Evolutionary conservation across 306 rosid species (phyloP), one percentile per base, ranked within the genome.

Genomic region (Cucurbita maxima): DNA sequence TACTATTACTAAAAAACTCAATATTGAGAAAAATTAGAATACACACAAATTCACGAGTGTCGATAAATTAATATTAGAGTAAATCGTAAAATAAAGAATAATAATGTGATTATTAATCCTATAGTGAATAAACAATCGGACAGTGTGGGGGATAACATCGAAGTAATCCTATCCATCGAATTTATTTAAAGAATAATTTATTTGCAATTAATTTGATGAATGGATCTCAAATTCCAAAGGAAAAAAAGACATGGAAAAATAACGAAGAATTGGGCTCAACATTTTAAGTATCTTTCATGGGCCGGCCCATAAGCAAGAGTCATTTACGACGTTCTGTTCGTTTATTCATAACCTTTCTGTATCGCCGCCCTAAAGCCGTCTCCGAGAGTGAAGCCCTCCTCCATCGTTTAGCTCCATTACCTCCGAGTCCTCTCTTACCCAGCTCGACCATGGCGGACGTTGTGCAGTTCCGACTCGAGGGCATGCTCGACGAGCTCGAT

Each of bases 391-490:
- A 51, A 47, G 25, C 43, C 51, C 43, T 20, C 68, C 53, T 13
- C 55, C 58, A 15, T 60, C 60, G 58, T 61, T 16, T 37, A 5
- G 1, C 47, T 47, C 19, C 36, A n/a, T 11, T 58, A 60, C 67
- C 61, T 9, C 50, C 45, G 52, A 75, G 22, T 52, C 7, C 64
- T 34, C 43, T 73, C 64, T 66, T 7, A 25, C 47, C 4, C 10
- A 25, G 59, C 48, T 67, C 50, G 53, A 78, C 36, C 47, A 84
- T 86, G 90, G 90, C 88, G 75, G 90, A 86, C 72, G 88, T 82
- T 3, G 90, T 86, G 61, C 90, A 86, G 76, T 82, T 80, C 79
- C 81, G 88, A 11, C 75, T 86, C 62, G 90, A 86, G 85, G 83
- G 86, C 10, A 86, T 86, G 90, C 77, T 79, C 59, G 62, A 69